Base-by-base conservation (phyloP, 148 eudicot species). In the Linanthus parryae region DNA sequence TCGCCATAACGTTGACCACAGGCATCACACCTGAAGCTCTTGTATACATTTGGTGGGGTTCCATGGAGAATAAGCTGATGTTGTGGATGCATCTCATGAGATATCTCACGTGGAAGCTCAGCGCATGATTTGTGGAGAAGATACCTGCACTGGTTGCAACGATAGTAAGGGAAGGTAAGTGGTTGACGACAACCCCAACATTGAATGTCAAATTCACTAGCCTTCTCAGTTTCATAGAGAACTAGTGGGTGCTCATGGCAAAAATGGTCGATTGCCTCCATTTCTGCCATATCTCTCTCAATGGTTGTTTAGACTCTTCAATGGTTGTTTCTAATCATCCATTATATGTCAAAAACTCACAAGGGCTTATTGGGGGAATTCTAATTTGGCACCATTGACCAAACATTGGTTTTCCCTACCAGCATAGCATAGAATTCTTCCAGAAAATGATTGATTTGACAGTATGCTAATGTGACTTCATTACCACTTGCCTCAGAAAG, bases 41-140 rank as follows among this genome's bases (percentile, higher is more conserved):
- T 2, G 13, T 5, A 3, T 3, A 3, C 11, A 44, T 23, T 0
- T 22, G 29, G 50, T 22, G 29, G n/a, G 16, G 23, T 45, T 45
- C 6, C 23, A 45, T 22, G 29, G 50, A 45, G 50, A 45, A 17
- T 22, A 30, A 45, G 50, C 23, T 27, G 50, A 14, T 45, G 50
- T 22, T 45, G n/a, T 2, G n/a, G 24, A 17, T 45, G 50, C 28
- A 45, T 22, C 14, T 27, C 29, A 8, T 45, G 50, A 7, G 23
- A 12, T 11, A 45, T 10, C n/a, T 22, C 50, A 45, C 13, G 10
- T 1, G 50, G 50, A 10, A 45, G 29, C 14, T 45, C 50, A 8
- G 50, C 50, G n/a, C 50, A 45, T 24, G 26, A 27, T 30, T 23
- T 45, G 26, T 45, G 50, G 29, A 45, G 26, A 14, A 21, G 14